Evolutionary conservation across 2,329 filamentous ascomycete species (phyloP).

Genomic region (Ophiostoma novo-ulmi): DNA sequence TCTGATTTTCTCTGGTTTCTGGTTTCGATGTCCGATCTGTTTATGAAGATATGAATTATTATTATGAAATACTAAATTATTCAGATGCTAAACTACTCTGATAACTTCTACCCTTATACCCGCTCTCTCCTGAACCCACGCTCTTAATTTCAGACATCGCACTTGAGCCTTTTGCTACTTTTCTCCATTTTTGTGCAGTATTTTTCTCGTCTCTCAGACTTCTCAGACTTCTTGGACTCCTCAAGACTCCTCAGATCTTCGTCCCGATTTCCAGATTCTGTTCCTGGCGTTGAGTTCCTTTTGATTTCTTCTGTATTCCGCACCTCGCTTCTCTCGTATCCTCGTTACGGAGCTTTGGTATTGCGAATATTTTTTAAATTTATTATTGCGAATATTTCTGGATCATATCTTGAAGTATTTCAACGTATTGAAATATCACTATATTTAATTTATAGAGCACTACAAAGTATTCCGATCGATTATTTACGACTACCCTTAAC

Average conservation of each 20-base stretch:
- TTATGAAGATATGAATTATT: not conserved
- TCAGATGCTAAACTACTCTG: not conserved
- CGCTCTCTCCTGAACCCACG: conserved; percentile 15
- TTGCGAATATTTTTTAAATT: not conserved
- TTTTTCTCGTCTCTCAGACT: not conserved
- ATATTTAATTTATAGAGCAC: too few relatives aligned
- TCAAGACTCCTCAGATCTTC: not conserved
- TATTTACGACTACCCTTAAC: conserved; percentile 6
- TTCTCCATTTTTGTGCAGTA: conserved; percentile 3
- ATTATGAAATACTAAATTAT: not conserved
- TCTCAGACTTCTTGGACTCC: not conserved
- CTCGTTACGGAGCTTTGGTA: not conserved
- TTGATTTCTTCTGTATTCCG: not conserved
- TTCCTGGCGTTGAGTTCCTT: not conserved
- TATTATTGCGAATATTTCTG: not conserved
- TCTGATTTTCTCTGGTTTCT: not conserved
- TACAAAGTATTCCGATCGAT: not conserved
- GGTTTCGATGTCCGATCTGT: not conserved
- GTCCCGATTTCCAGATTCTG: not conserved
- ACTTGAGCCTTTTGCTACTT: conserved; percentile 10
- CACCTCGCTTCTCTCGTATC: not conserved
- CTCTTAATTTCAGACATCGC: conserved; percentile 12
- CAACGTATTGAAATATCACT: not conserved
- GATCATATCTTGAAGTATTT: too few relatives aligned
- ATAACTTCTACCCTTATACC: not conserved